A percentile compares a stretch with the other conserved stretches of the same genome.
phyloP scores from a whole-genome alignment of 345 rosid species.

The Aethionema arabicum region DNA sequence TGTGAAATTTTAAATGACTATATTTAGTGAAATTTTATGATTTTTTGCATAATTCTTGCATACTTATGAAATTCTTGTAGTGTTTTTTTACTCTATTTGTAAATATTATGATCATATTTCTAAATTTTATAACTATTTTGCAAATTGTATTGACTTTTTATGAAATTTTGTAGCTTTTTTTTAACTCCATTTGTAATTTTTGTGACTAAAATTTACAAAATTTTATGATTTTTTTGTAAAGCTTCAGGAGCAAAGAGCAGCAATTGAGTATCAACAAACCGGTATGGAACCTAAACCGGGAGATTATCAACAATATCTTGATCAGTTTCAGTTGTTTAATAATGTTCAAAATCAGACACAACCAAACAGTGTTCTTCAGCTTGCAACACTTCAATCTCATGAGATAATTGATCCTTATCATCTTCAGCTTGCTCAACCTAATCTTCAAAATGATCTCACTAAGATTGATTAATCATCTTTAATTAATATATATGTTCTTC shows the following conservation, averaged over 20 bases:
- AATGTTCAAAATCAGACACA: conserved; percentile 23
- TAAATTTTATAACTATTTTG: too few species aligned
- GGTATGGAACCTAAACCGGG: conserved; percentile 52
- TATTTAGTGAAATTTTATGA: too few species aligned
- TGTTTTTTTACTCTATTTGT: too few species aligned
- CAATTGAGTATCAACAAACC: conserved; percentile 53
- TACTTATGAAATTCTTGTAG: too few species aligned
- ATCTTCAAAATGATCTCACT: conserved; percentile 36
- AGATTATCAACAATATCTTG: conserved; percentile 50
- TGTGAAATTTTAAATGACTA: too few species aligned
- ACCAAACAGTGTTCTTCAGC: conserved; percentile 74
- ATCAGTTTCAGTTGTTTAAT: conserved; percentile 59
- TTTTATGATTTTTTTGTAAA: background rate
- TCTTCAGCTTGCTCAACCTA: conserved; percentile 82
- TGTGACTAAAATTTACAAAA: too few species aligned
- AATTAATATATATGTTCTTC: background rate
- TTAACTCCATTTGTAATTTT: too few species aligned
- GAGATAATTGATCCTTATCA: conserved; percentile 52
- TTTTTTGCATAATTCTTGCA: too few species aligned
- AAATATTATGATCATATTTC: too few species aligned
- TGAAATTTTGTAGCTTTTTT: too few species aligned
- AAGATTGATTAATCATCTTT: conserved; percentile 18
- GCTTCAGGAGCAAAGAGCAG: conserved; percentile 59
- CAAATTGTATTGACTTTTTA: too few species aligned
- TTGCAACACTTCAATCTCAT: conserved; percentile 46